Base-by-base conservation (phyloP, 345 rosid species). In the Gossypium mustelinum region DNA sequence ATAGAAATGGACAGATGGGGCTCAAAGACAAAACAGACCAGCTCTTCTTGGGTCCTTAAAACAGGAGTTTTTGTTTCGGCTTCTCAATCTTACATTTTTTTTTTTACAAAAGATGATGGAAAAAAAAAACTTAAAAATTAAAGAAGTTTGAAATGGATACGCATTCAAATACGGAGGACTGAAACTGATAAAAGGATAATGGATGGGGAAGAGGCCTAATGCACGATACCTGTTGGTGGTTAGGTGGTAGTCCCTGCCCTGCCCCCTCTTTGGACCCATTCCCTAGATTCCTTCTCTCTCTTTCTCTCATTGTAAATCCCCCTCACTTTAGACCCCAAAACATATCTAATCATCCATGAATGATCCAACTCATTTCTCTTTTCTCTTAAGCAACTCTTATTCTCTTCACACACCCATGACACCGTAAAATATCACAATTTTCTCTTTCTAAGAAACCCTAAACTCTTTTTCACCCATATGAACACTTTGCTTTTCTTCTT, bases 171-270 rank as follows among this genome's bases (percentile, higher is more conserved):
- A 24, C 63, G 12, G 14, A 20, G 76, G 69, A 73, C 51, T 45
- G 78, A 66, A 74, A 84, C 81, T 72, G 82, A 76, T 70, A 73
- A 68, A 69, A 72, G 70, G 87, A 81, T 70, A 78, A 84, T 61
- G 82, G 85, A 80, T 51, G 76, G 73, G 81, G 82, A 82, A 79
- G 70, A 87, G 79, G 83, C 24, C 64, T 62, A 60, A 54, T 79
- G 87, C 95, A 90, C 78, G 89, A 88, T 82, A 71, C 78, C 43
- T 90, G 94, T 90, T 88, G 92, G 94, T 88, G 84, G 86, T 88
- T 87, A 54, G 90, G 90, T 85, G 80, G 87, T 92, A 90, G 79
- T 44, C 77, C 81, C 95, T 88, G 89, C 79, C 89, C 89, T 59
- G 41, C 17, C 75, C 79, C 78, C 39, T 58, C 60, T 29, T 77